Evolutionary conservation across 108 stramenopile species (phyloP).

Genomic region (Skeletonema tropicum): DNA sequence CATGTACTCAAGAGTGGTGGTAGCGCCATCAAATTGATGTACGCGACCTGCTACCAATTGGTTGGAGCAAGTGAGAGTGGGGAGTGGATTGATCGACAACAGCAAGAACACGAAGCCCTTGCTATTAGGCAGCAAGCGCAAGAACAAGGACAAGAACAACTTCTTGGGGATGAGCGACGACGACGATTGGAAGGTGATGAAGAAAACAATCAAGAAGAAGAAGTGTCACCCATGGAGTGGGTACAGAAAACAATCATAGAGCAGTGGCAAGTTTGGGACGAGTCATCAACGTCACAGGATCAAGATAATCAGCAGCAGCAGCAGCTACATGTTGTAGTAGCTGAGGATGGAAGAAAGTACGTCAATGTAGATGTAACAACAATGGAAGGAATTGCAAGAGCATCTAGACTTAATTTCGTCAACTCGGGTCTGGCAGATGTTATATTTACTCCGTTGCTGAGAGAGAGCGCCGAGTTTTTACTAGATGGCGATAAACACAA

Average conservation of each 20-base stretch:
- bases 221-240: slow-evolving; percentile 8
- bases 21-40: slow-evolving; percentile 52
- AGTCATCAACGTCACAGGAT: neutral
- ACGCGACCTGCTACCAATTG: slow-evolving; percentile 42
- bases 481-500: slow-evolving; percentile 26
- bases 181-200: neutral
- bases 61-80: slow-evolving; percentile 49
- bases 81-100: slow-evolving; percentile 8
- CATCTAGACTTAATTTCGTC: slow-evolving; percentile 37
- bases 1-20: slow-evolving; percentile 52
- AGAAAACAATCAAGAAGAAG: neutral
- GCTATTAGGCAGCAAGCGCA: neutral
- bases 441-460: slow-evolving; percentile 40
- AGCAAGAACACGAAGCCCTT: neutral
- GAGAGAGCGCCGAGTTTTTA: slow-evolving; percentile 25
- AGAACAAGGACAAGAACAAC: neutral
- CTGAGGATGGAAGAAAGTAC: slow-evolving; percentile 51
- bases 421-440: slow-evolving; percentile 43
- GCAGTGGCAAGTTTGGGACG: slow-evolving; percentile 15
- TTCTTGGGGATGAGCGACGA: neutral
- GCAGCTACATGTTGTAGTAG: slow-evolving; percentile 32
- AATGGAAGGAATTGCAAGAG: slow-evolving; percentile 28
- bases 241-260: slow-evolving; percentile 8
- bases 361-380: slow-evolving; percentile 55
- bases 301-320: neutral